Evolutionary conservation across 345 rosid genomes (phyloP), one percentile per base, ranked within the genome.

Genomic region (Hibiscus tridactylites): DNA sequence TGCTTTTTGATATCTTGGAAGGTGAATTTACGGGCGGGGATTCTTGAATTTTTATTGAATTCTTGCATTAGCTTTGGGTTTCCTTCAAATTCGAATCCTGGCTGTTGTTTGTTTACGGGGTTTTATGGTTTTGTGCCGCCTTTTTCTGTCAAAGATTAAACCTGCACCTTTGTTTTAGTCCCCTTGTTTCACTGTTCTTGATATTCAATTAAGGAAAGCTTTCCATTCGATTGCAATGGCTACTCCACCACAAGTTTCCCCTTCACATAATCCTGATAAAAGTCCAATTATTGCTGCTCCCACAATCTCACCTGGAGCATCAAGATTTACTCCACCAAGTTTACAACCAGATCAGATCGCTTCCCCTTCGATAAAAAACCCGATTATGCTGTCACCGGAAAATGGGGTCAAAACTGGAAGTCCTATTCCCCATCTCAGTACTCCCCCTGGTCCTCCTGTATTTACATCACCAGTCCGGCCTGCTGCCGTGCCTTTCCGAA

Each of bases 361-460:
- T 77, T 85, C 91, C 16, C 93, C 94, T 50, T 80, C 90, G 0
- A 71, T 84, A 73, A 84, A 72, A 78, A 68, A 78, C 31, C 85
- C 89, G 28, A 83, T 71, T 77, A 28, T 87, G 57, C 21, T 82
- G 70, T 87, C 94, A 3, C 88, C 96, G 24, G 75, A 86, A 11
- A 88, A 85, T 80, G 97, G 92, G 35, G 80, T 85, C 50, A 87
- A 79, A 79, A 73, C 81, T 19, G 96, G 91, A 16, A 88, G 92
- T 72, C 84, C 88, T 9, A 46, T 82, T 70, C 85, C 97, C 78
- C 97, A 87, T 73, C 16, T 90, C 77, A 95, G 97, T 83, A 92
- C 96, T 24, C 97, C 98, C 0, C 98, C 97, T 35, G 97, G 97
- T 49, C 98, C 99, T 76, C 97, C 96, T 12, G 86, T 95, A 21